Evolutionary conservation across 106 monocot species (phyloP).

Genomic region (Apostasia shenzhenica): DNA sequence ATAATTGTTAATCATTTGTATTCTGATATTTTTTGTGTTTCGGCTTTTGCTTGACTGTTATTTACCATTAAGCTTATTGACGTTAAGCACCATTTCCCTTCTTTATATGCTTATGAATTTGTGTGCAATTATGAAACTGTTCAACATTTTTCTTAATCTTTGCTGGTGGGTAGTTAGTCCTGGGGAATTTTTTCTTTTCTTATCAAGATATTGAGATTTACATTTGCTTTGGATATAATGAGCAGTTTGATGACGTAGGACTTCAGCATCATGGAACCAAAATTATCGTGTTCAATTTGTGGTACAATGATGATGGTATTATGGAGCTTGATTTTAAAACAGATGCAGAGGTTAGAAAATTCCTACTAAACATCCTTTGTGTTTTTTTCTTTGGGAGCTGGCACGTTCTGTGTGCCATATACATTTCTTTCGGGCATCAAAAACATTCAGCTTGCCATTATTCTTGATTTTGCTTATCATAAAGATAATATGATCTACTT

Average conservation of each 20-base stretch:
- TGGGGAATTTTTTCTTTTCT: not conserved
- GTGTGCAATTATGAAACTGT: not conserved
- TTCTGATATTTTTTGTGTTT: too few species aligned
- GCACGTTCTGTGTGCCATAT: not conserved
- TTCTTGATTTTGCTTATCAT: not conserved
- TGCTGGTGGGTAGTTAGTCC: not conserved
- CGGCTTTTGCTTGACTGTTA: too few species aligned
- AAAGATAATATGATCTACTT: not conserved
- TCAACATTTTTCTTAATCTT: not conserved
- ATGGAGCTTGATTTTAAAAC: constrained; percentile 89
- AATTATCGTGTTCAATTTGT: constrained; percentile 78
- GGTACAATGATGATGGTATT: constrained; percentile 76
- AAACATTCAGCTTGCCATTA: not conserved
- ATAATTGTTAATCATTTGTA: too few species aligned
- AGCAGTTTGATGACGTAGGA: constrained; percentile 94
- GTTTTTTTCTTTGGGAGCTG: not conserved
- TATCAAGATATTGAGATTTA: constrained; percentile 21
- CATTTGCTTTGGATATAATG: constrained; percentile 33
- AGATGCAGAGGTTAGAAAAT: constrained; percentile 46
- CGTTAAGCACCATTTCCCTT: too few species aligned
- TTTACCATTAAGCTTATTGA: too few species aligned
- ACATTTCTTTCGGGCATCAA: not conserved
- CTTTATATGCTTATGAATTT: too few species aligned
- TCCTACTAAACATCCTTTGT: not conserved
- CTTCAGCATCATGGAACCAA: constrained; percentile 54